These are phyloP conservation scores for Piloderma croceum DNA, from an alignment of 768 basidiomycete genomes.

Conservation along the genomic window DNA sequence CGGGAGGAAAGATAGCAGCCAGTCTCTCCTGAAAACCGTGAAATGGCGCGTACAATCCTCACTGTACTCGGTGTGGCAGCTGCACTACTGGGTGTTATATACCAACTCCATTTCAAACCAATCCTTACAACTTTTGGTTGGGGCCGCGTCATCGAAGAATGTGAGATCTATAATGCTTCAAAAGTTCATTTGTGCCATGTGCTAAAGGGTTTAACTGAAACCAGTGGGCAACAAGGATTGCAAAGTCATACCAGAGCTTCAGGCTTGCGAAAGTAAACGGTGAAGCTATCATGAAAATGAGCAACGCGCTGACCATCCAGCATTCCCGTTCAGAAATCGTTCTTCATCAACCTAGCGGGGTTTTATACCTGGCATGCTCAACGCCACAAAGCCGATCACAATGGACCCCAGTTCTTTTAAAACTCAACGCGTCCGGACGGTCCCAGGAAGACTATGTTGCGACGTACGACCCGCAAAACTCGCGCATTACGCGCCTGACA, in stretches of 20 bases:
- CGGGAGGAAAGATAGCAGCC: too few relatives aligned
- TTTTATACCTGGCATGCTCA: constrained; percentile 62
- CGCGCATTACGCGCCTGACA: constrained; percentile 39
- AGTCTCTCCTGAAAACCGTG: too few relatives aligned
- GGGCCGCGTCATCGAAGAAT: constrained; percentile 40
- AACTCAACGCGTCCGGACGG: constrained; percentile 31
- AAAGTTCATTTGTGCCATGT: too few relatives aligned
- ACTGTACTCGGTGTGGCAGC: constrained; percentile 29
- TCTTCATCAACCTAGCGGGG: constrained; percentile 50
- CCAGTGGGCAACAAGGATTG: constrained; percentile 47
- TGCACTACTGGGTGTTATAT: constrained; percentile 39
- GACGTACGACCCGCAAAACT: constrained; percentile 47
- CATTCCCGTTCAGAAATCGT: constrained; percentile 40
- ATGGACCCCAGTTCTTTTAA: constrained; percentile 47
- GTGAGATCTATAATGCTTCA: too few relatives aligned
- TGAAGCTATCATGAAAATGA: not conserved
- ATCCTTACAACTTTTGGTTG: constrained; percentile 37
- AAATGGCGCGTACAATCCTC: constrained; percentile 18
- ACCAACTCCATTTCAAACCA: constrained; percentile 44
- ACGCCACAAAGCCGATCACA: constrained; percentile 38
- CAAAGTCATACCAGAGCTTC: constrained; percentile 42
- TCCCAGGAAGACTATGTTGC: constrained; percentile 52
- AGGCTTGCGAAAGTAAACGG: constrained; percentile 60
- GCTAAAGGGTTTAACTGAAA: too few relatives aligned
- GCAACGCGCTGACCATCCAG: constrained; percentile 24